Conservation (phyloP, 768 basidiomycete species). For the Mycena galopus region DNA sequence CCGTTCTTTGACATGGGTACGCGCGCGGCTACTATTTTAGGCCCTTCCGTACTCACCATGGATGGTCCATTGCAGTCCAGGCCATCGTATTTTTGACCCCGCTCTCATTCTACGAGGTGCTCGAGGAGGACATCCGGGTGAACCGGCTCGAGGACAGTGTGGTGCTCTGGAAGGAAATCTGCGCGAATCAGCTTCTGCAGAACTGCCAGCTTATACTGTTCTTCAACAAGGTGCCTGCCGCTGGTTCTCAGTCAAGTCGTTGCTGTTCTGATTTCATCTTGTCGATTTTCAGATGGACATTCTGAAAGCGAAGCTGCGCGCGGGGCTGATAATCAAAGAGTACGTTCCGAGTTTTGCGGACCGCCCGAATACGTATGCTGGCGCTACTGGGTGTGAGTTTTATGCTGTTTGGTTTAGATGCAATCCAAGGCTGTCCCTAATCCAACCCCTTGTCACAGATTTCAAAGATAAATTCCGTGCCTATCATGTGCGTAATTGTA, state of each 20-base stretch:
- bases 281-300: slow-evolving; percentile 70
- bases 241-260: not conserved
- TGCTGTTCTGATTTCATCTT: not conserved
- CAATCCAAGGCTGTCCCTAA: not conserved
- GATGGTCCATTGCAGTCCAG: slow-evolving; percentile 62
- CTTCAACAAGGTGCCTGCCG: slow-evolving; percentile 71
- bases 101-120: slow-evolving; percentile 77
- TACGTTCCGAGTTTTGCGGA: slow-evolving; percentile 76
- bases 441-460: slow-evolving; percentile 57
- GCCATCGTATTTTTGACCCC: slow-evolving; percentile 89
- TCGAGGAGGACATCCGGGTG: slow-evolving; percentile 75
- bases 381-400: slow-evolving; percentile 78
- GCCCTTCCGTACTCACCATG: too few species aligned
- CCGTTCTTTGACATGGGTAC: slow-evolving; percentile 84
- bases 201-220: slow-evolving; percentile 79
- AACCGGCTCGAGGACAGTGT: slow-evolving; percentile 86
- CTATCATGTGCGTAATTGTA: slow-evolving; percentile 65
- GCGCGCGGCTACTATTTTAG: too few species aligned
- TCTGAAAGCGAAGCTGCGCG: slow-evolving; percentile 63
- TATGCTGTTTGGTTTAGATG: slow-evolving; percentile 15
- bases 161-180: slow-evolving; percentile 77
- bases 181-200: slow-evolving; percentile 70
- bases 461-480: slow-evolving; percentile 77
- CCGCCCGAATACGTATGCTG: slow-evolving; percentile 66
- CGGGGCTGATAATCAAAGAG: slow-evolving; percentile 67